Base-by-base conservation (phyloP, 306 rosid genomes). In the Castanea mollissima region DNA sequence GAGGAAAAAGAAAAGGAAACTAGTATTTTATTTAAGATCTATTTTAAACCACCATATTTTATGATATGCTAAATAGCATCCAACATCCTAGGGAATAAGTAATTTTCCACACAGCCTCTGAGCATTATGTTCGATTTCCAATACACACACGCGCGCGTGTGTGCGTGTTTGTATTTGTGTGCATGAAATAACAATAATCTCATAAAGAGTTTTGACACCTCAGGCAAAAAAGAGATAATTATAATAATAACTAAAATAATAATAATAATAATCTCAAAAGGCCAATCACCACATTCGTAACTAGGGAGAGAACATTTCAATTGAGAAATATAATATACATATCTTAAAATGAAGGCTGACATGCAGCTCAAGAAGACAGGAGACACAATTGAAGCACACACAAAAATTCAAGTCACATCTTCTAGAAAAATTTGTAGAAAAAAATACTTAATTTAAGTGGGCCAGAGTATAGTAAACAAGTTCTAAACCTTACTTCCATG, bases 401-500 rank as follows among this genome's bases (percentile, higher is more conserved):
- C 21, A 69, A 54, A 74, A 74, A 32, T 41, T 21, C 31, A 71
- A 60, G 44, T 20, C 65, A 54, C 65, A 19, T 46, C 3, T 35
- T 10, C 18, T 5, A 25, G 73, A 19, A n/a, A 25, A 25, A 76
- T 80, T 16, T 44, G 51, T 27, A 60, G 52, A 62, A 79, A 73
- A 34, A 12, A 73, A 55, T 69, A 46, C 32, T 25, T 19, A 46
- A 41, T 41, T 7, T 68, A 41, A 73, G 78, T 60, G 78, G 4
- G 25, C 44, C 54, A 51, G 68, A 59, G 74, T 75, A 69, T 77
- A 79, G 67, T 46, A 69, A 81, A 62, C 21, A 79, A 78, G 83
- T 78, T 83, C 49, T 58, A 79, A 82, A 21, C 79, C 89, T 88
- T 87, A 96, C 99, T 88, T 93, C 99, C 99, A 93, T 82, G 93